These are phyloP conservation scores for Phyllostachys edulis DNA, from an alignment of 176 grass and related monocot genomes.

Conservation along the genomic window DNA sequence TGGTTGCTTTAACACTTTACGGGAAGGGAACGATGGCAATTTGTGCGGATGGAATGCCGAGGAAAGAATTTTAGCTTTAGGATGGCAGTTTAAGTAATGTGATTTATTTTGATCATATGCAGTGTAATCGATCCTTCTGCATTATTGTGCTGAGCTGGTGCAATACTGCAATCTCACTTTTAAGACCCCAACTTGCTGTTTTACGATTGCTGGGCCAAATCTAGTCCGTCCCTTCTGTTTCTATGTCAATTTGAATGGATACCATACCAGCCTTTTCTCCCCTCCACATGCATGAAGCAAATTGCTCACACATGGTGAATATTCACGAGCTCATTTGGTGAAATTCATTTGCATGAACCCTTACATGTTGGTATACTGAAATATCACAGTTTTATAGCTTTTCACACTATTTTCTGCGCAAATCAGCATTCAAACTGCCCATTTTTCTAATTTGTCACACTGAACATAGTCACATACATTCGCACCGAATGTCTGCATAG, in stretches of 20 bases:
- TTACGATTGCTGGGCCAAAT: background rate
- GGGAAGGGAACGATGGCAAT: background rate
- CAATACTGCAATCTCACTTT: background rate
- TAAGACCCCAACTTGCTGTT: background rate
- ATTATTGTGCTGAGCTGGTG: conserved; percentile 2
- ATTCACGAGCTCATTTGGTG: background rate
- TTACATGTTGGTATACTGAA: background rate
- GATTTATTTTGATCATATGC: background rate
- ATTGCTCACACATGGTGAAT: background rate
- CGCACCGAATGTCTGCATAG: background rate
- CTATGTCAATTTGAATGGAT: background rate
- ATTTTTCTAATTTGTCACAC: background rate
- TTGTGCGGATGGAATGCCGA: background rate
- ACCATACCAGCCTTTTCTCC: background rate
- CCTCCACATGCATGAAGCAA: background rate
- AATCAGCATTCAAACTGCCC: background rate
- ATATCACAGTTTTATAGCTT: background rate
- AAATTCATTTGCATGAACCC: background rate
- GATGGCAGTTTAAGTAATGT: background rate
- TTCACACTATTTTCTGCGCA: background rate
- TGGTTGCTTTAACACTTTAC: background rate
- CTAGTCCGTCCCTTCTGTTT: background rate
- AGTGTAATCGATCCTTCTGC: background rate
- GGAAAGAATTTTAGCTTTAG: background rate
- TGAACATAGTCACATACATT: background rate